Evolutionary conservation across 2,329 filamentous ascomycete species (phyloP).

Genomic region (Penicillium polonicum): DNA sequence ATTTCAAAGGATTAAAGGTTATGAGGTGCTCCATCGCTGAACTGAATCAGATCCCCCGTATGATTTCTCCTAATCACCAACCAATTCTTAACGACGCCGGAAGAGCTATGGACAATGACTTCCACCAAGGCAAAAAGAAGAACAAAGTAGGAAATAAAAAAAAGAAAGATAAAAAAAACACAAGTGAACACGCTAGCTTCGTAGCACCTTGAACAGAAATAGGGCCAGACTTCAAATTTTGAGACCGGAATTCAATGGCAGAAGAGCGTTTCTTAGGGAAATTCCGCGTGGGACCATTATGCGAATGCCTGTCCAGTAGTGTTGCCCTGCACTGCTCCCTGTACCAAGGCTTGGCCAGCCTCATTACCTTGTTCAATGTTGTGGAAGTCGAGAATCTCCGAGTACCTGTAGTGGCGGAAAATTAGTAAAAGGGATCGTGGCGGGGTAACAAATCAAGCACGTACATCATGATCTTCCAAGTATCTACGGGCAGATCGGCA

Average conservation of each 20-base stretch:
- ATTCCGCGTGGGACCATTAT: slow-evolving; percentile 15
- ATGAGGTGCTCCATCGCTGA: slow-evolving; percentile 9
- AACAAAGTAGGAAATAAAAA: slow-evolving; percentile 11
- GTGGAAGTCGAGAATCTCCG: slow-evolving; percentile 97
- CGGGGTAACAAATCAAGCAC: slow-evolving; percentile 31
- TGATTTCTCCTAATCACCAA: slow-evolving; percentile 22
- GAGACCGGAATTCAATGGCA: slow-evolving; percentile 10
- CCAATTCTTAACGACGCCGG: slow-evolving; percentile 28
- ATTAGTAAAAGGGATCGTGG: slow-evolving; percentile 6
- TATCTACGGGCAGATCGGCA: slow-evolving; percentile 92
- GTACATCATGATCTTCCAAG: slow-evolving; percentile 99
- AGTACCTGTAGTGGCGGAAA: slow-evolving; percentile 69
- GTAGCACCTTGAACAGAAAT: slow-evolving; percentile 18
- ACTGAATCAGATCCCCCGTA: slow-evolving; percentile 10
- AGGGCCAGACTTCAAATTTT: slow-evolving; percentile 22
- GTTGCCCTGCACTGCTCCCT: slow-evolving; percentile 24
- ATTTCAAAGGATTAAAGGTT: slow-evolving; percentile 2
- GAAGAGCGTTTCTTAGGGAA: background rate
- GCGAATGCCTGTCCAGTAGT: slow-evolving; percentile 26
- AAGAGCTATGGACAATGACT: slow-evolving; percentile 28
- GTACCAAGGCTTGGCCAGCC: slow-evolving; percentile 30
- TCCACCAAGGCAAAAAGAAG: slow-evolving; percentile 18
- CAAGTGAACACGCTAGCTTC: slow-evolving; percentile 15
- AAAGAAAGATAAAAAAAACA: slow-evolving; percentile 2
- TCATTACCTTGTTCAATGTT: slow-evolving; percentile 67